These are phyloP conservation scores for Strobilomyces confusus DNA, from an alignment of 768 basidiomycete species.

Conservation along the genomic window DNA sequence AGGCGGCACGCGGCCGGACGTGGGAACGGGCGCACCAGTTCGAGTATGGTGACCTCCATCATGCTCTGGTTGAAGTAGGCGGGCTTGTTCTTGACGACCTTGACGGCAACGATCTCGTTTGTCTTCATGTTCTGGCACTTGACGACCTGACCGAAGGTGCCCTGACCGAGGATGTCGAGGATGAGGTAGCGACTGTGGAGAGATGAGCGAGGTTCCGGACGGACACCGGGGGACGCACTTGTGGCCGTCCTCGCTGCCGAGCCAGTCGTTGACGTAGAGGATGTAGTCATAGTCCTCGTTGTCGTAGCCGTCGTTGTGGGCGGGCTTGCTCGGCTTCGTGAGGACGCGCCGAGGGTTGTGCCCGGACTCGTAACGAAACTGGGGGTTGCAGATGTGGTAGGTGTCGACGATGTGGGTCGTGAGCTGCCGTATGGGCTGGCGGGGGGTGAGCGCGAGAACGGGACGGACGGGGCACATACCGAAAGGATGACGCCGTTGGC, in stretches of 20 bases:
- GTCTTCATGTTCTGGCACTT: conserved; percentile 99
- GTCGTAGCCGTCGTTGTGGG: conserved; percentile 95
- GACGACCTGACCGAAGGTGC: conserved; percentile 98
- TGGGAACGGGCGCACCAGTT: conserved; percentile 65
- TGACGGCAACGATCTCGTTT: conserved; percentile 97
- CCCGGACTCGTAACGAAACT: conserved; percentile 90
- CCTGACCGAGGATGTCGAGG: conserved; percentile 96
- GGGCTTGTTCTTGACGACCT: conserved; percentile 99
- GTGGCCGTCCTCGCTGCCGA: conserved; percentile 92
- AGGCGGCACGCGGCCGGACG: not conserved
- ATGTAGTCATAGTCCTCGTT: conserved; percentile 99
- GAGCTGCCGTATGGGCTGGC: conserved; percentile 58
- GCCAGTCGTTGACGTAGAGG: conserved; percentile 96
- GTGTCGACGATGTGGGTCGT: conserved; percentile 88
- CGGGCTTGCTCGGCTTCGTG: conserved; percentile 95
- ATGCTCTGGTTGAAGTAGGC: conserved; percentile 99
- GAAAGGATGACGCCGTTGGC: conserved; percentile 74
- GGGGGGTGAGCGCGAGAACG: conserved; percentile 9
- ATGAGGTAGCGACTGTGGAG: conserved; percentile 76
- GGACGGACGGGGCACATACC: conserved; percentile 47
- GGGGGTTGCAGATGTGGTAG: conserved; percentile 90
- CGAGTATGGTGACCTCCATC: conserved; percentile 99
- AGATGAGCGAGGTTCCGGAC: conserved; percentile 5
- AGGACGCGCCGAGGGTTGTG: conserved; percentile 95
- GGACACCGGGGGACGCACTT: conserved; percentile 55